Evolutionary conservation across 805 yeast species (phyloP).

Genomic region (Jamesozyma piceae): DNA sequence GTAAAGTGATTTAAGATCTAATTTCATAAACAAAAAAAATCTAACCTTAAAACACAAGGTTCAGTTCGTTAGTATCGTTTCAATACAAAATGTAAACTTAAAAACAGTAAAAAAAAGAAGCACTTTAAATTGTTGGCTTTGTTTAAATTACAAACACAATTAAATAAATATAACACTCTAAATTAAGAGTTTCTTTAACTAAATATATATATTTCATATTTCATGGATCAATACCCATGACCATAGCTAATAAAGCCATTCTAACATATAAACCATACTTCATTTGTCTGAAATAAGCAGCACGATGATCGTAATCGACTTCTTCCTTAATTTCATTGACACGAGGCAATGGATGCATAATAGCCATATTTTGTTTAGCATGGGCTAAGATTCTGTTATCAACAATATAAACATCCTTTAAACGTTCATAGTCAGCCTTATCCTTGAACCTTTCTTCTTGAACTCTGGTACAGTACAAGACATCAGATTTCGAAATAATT

Average conservation of each 20-base stretch:
- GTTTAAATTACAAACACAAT: too few relatives aligned
- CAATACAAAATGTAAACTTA: too few relatives aligned
- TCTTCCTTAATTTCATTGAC: constrained; percentile 94
- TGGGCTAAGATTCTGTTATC: constrained; percentile 83
- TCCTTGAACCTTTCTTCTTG: constrained; percentile 91
- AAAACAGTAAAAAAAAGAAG: too few relatives aligned
- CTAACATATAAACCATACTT: constrained; percentile 95
- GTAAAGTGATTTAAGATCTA: too few relatives aligned
- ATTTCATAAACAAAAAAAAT: too few relatives aligned
- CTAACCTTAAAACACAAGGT: too few relatives aligned
- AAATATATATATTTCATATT: not conserved
- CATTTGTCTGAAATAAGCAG: constrained; percentile 99
- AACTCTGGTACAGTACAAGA: constrained; percentile 93
- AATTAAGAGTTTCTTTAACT: too few relatives aligned
- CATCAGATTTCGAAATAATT: constrained; percentile 83
- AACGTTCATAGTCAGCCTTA: constrained; percentile 67
- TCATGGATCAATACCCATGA: constrained; percentile 82
- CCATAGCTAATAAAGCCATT: constrained; percentile 98
- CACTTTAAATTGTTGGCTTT: too few relatives aligned
- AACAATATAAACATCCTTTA: constrained; percentile 84
- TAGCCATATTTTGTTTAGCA: constrained; percentile 97
- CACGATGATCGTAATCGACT: constrained; percentile 98
- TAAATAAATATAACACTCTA: too few relatives aligned
- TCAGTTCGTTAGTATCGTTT: too few relatives aligned
- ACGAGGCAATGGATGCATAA: constrained; percentile 98